Base-by-base conservation (phyloP, 257 asterid species). In the Nicotiana noctiflora region DNA sequence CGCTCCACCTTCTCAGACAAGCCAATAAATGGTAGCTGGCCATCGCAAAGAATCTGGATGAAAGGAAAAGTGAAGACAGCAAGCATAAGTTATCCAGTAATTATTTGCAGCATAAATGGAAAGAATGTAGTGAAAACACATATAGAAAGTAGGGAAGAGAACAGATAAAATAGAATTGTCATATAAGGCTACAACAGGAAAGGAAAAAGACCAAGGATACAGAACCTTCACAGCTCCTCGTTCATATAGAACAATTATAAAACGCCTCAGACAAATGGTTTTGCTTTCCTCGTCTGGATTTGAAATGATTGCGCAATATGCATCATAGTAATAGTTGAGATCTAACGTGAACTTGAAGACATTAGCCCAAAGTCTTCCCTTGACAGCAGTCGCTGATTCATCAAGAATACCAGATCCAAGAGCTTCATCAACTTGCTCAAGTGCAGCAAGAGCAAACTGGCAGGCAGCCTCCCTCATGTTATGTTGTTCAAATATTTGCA, bases 371-470 rank as follows among this genome's bases (percentile, higher is more conserved):
- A 95, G 93, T 85, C 92, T 90, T 84, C 99, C 98, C 82, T 87
- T 92, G 49, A 90, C 88, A 76, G 89, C 87, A 85, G 89, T 84
- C 82, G 83, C 91, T 80, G 98, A 92, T 85, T 91, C 98, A 87
- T 86, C 88, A 78, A 81, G 79, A 56, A 72, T 56, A 84, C 82
- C 88, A 82, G 83, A 84, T 67, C 80, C 87, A 83, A 91, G 88
- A 87, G 97, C 94, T 89, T 90, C 97, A 84, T 95, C 99, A 86
- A 93, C 97, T 87, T 91, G 99, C 90, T 95, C 99, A 86, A 95
- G 96, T 60, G 98, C 97, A 84, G 97, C 92, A 83, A 88, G 89
- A 77, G 99, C 95, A 82, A 93, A 94, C 81, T 91, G 94, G 84
- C 93, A 87, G 74, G 99, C 98, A 85, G 96, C 98, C 85, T 95